phyloP scores from a whole-genome alignment of 2,329 filamentous ascomycete genomes.

The Polytolypa hystricis region DNA sequence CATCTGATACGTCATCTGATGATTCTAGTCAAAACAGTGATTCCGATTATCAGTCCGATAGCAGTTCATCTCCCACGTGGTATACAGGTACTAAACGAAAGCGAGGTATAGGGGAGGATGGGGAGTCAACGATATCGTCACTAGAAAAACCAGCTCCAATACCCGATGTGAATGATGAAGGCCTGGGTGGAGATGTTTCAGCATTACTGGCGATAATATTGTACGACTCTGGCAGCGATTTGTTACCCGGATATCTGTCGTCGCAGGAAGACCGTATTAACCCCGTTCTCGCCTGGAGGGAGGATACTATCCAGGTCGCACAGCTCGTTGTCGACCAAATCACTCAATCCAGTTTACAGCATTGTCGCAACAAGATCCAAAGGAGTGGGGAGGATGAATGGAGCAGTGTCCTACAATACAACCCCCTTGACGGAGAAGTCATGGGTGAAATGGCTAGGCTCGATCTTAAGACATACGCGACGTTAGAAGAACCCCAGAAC shows the following conservation, averaged over 20 bases:
- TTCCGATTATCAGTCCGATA: constrained; percentile 11
- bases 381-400: neutral
- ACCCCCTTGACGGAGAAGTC: constrained; percentile 14
- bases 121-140: constrained; percentile 20
- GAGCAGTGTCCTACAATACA: constrained; percentile 10
- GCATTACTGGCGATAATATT: constrained; percentile 29
- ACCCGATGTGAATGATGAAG: constrained; percentile 13
- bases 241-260: constrained; percentile 30
- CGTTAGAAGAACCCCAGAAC: constrained; percentile 14
- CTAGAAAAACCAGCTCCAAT: constrained; percentile 17
- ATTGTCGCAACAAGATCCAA: constrained; percentile 19
- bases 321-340: constrained; percentile 34
- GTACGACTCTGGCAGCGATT: constrained; percentile 29
- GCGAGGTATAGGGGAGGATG: constrained; percentile 23
- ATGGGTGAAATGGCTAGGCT: constrained; percentile 23
- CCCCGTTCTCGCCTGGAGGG: constrained; percentile 24
- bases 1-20: constrained; percentile 18
- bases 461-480: constrained; percentile 27
- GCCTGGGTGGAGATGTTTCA: constrained; percentile 20
- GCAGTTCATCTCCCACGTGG: constrained; percentile 12
- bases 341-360: constrained; percentile 33
- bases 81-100: constrained; percentile 23
- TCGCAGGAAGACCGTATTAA: constrained; percentile 20
- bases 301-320: constrained; percentile 28
- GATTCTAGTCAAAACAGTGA: constrained; percentile 15